Percentiles rank a stretch among this genome's conserved stretches.
Evolutionary conservation across 169 alveolate species (phyloP).

Genomic region (Plasmodium fragile): DNA sequence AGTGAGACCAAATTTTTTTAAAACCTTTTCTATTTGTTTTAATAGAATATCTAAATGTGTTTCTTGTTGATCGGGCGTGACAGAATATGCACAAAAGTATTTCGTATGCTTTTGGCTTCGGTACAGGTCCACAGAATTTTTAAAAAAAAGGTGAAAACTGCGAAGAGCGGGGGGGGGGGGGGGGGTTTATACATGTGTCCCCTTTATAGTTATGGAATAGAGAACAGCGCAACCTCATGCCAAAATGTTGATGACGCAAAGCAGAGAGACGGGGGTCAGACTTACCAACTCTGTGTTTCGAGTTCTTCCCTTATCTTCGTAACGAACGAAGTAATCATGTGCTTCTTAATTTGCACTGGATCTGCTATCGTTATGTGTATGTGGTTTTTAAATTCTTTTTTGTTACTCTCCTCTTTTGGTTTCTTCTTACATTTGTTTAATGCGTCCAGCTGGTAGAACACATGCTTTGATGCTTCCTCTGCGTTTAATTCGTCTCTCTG

Average conservation of each 20-base stretch:
- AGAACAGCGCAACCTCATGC: not conserved
- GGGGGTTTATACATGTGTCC: not conserved
- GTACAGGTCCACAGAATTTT: constrained; percentile 26
- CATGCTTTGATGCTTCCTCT: constrained; percentile 26
- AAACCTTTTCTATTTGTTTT: constrained; percentile 35
- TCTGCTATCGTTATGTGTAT: constrained; percentile 54
- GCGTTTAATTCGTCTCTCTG: not conserved
- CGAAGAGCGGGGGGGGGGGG: not conserved
- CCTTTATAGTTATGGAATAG: not conserved
- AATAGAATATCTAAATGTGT: constrained; percentile 23
- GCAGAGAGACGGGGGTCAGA: not conserved
- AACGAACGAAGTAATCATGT: constrained; percentile 51
- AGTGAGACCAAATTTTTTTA: constrained; percentile 16
- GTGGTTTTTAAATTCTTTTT: constrained; percentile 2
- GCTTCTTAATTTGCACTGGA: constrained; percentile 37
- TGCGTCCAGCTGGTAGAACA: constrained; percentile 37
- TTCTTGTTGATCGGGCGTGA: constrained; percentile 35
- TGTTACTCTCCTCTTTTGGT: not conserved
- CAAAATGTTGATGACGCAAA: not conserved
- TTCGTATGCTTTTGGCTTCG: constrained; percentile 55
- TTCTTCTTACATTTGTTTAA: constrained; percentile 13
- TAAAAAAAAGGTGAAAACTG: constrained; percentile 52
- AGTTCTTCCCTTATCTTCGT: constrained; percentile 33
- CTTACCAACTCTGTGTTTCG: constrained; percentile 42
- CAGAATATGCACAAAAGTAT: constrained; percentile 61